These are phyloP conservation scores for Stentor roeselii DNA, from an alignment of 73 alveolate genomes.

Conservation along the genomic window DNA sequence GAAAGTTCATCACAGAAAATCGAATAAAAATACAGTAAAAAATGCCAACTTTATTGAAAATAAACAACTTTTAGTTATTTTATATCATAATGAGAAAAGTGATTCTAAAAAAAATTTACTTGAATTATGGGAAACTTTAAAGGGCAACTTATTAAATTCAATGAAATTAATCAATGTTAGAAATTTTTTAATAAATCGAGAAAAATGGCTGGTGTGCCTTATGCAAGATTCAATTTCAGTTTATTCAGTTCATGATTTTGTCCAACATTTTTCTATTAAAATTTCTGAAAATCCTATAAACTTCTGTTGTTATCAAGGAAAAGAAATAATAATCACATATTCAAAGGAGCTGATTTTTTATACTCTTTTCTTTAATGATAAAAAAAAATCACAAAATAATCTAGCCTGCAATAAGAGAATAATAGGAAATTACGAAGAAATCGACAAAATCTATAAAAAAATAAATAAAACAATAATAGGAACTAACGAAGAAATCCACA, in stretches of 20 bases:
- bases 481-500: too few relatives aligned
- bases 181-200: too few relatives aligned
- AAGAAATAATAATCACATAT: neutral
- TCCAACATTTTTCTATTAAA: neutral
- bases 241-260: neutral
- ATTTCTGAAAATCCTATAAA: neutral
- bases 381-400: too few relatives aligned
- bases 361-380: neutral
- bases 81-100: too few relatives aligned
- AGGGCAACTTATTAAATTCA: neutral
- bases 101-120: too few relatives aligned
- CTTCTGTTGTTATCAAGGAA: neutral
- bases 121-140: neutral
- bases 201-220: neutral
- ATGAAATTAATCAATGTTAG: too few relatives aligned
- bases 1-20: neutral
- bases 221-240: neutral
- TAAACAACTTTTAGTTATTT: too few relatives aligned
- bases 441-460: too few relatives aligned
- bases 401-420: neutral
- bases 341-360: neutral
- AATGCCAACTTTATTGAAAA: neutral
- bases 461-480: neutral
- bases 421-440: neutral
- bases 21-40: neutral